Base-by-base conservation (phyloP, 345 rosid species). In the Acer saccharum region DNA sequence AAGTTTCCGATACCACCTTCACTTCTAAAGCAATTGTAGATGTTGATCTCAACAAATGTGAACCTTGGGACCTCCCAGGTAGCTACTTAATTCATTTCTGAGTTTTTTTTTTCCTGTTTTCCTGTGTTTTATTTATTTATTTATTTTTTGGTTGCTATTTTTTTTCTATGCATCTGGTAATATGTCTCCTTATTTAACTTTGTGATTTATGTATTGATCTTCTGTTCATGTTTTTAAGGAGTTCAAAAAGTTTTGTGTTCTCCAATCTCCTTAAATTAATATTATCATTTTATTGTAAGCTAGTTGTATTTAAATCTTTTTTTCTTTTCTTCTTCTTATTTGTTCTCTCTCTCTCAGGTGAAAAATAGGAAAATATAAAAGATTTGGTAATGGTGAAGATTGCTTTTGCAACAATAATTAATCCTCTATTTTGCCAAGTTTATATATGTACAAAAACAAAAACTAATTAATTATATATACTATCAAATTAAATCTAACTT, bases 51-150 rank as follows among this genome's bases (percentile, higher is more conserved):
- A 96, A 96, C 67, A 96, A 94, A 85, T 89, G 88, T 79, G 99
- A 96, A 80, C 99, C 99, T 72, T 96, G 99, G 99, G 98, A 96
- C 79, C 94, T 96, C 75, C 99, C 99, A 75, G 98, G 99, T 95
- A 86, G 25, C 3, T 58, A 23, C 7, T 65, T 32, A 32, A 35
- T 35, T 4, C 5, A 35, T 35, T 72, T 58, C 16, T 29, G 25
- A 27, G 12, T 52, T 9, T 61, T 3, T 32, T 29, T 29, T 29
- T 29, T 29, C 3, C 3, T 29, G 32, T 29, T 29, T 35, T 35
- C 39, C 0, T 65, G 23, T 35, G 25, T 55, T 1, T 48, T 43
- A 17, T 23, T 60, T 60, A 0, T 12, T 1, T 20, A 13, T 62
- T 65, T 8, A 46, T 7, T 6, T 52, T 54, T 3, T 4, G 57